Conservation (phyloP, 805 yeast species). For the Yamadazyma kitorensis region DNA sequence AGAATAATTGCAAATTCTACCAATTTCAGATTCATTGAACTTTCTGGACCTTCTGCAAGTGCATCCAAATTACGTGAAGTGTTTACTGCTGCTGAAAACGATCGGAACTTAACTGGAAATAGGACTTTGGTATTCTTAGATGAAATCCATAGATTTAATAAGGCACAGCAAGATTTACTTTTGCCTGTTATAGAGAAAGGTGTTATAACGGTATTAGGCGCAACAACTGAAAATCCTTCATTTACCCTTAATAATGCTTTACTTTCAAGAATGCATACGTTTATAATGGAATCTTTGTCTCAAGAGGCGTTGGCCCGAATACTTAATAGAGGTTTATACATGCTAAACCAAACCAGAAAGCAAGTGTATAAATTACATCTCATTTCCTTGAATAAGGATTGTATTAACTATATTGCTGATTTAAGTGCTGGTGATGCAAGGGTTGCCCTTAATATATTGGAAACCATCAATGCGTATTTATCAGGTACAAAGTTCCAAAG, state of each 20-base stretch:
- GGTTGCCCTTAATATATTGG: conserved; percentile 75
- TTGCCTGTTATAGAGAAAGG: conserved; percentile 44
- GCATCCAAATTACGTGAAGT: conserved; percentile 35
- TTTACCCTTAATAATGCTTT: conserved; percentile 41
- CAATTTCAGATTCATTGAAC: conserved; percentile 32
- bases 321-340: conserved; percentile 34
- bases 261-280: conserved; percentile 43
- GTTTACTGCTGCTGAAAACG: conserved; percentile 36
- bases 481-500: conserved; percentile 26
- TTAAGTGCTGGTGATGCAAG: conserved; percentile 89
- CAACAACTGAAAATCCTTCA: conserved; percentile 64
- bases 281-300: conserved; percentile 39
- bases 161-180: conserved; percentile 41
- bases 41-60: conserved; percentile 39
- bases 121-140: conserved; percentile 43
- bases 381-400: conserved; percentile 51
- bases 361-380: conserved; percentile 48
- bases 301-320: conserved; percentile 31
- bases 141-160: conserved; percentile 44
- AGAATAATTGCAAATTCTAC: conserved; percentile 35
- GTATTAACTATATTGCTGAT: conserved; percentile 65
- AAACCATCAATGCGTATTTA: conserved; percentile 61
- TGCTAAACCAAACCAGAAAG: conserved; percentile 58
- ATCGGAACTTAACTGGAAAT: conserved; percentile 29
- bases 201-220: conserved; percentile 38